A percentile compares a stretch with the other conserved stretches of the same genome.
Evolutionary conservation across 1,284 basidiomycete genomes (phyloP).

Genomic region (Cryptococcus sp.): DNA sequence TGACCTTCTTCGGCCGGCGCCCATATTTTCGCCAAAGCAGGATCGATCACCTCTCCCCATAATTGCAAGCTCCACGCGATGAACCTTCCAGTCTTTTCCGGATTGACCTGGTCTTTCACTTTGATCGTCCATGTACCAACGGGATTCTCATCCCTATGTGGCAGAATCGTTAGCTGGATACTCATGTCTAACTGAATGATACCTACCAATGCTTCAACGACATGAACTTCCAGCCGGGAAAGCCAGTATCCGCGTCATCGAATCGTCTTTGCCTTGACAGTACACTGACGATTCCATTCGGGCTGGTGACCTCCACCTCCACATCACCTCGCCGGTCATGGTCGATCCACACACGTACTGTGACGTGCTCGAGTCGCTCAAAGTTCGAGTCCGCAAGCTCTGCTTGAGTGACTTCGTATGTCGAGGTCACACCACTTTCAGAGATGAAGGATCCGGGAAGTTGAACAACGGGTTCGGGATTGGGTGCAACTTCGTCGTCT

Average conservation of each 20-base stretch:
- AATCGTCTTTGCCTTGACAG: constrained; percentile 71
- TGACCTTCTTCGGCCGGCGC: constrained; percentile 47
- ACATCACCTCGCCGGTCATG: constrained; percentile 88
- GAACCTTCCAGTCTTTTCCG: constrained; percentile 72
- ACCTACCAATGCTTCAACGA: constrained; percentile 93
- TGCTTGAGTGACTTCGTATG: constrained; percentile 68
- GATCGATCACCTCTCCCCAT: constrained; percentile 87
- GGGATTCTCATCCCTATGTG: constrained; percentile 81
- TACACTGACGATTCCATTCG: constrained; percentile 81
- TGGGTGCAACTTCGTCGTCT: not conserved
- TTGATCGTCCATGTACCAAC: constrained; percentile 89
- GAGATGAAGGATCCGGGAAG: constrained; percentile 58
- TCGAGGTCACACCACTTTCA: constrained; percentile 67
- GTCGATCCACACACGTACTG: constrained; percentile 87
- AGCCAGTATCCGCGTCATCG: constrained; percentile 73
- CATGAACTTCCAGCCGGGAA: constrained; percentile 96
- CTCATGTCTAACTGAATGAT: not conserved
- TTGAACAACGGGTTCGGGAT: constrained; percentile 25
- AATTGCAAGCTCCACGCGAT: constrained; percentile 89
- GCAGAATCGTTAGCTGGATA: constrained; percentile 10
- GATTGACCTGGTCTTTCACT: constrained; percentile 73
- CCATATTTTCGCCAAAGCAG: constrained; percentile 67
- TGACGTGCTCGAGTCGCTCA: constrained; percentile 88
- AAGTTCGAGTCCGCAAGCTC: constrained; percentile 77
- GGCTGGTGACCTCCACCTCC: constrained; percentile 84